A percentile compares a stretch with the other conserved stretches of the same genome.
These are phyloP conservation scores for Cicer cuneatum DNA, from an alignment of 306 rosid genomes.

Conservation along the genomic window DNA sequence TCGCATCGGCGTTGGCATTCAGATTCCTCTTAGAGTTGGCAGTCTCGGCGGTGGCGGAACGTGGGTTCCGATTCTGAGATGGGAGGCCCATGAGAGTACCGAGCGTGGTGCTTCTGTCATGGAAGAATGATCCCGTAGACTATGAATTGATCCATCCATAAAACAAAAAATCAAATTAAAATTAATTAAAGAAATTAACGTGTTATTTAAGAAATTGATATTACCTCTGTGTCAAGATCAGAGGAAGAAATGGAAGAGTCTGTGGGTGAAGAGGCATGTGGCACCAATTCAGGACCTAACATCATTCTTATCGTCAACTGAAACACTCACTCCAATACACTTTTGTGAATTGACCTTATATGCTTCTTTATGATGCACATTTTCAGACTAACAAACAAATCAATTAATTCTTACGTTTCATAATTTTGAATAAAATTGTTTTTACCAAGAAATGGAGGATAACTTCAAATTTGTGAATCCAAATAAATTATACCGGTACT, in stretches of 20 bases:
- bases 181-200: not conserved
- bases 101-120: constrained; percentile 83
- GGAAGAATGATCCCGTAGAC: constrained; percentile 97
- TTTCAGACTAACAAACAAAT: no score
- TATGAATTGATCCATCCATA: constrained; percentile 17
- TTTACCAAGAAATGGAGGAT: no score
- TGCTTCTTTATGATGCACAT: no score
- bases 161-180: not conserved
- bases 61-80: constrained; percentile 44
- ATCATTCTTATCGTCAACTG: not conserved
- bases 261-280: constrained; percentile 61
- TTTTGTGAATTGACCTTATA: no score
- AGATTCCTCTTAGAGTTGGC: constrained; percentile 56
- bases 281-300: constrained; percentile 78
- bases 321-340: no score
- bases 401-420: no score
- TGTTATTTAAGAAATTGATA: not conserved
- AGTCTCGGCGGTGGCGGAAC: constrained; percentile 7
- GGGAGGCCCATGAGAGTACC: constrained; percentile 94
- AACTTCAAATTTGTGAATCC: no score
- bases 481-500: no score
- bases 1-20: not conserved
- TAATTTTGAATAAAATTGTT: no score
- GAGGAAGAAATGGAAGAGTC: constrained; percentile 89
- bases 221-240: constrained; percentile 84